A percentile compares a stretch with the other conserved stretches of the same genome.
Evolutionary conservation across 768 basidiomycete genomes (phyloP).

Genomic region (Lentinula boryana): DNA sequence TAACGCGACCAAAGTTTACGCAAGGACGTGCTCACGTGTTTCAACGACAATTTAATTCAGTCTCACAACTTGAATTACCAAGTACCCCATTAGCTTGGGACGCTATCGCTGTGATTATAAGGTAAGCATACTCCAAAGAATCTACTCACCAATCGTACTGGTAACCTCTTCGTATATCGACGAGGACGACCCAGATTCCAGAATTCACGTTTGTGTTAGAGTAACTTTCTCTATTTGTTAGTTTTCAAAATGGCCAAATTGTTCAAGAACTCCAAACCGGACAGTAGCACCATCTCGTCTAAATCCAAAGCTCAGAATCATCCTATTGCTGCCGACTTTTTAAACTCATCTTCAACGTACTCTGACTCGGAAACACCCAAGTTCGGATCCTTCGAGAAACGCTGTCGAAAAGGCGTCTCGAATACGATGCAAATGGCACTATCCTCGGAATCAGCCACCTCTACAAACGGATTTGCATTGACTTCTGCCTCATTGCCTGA

Average conservation of each 20-base stretch:
- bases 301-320: background rate
- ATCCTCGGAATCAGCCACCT: no score
- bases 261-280: background rate
- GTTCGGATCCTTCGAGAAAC: background rate
- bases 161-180: no score
- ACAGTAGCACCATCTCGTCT: background rate
- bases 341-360: background rate
- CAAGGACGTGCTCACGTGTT: background rate
- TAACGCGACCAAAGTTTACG: background rate
- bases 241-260: background rate
- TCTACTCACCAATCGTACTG: no score
- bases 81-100: no score
- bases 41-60: background rate
- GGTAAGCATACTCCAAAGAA: no score
- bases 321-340: no score
- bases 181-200: no score
- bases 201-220: no score
- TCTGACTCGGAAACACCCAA: background rate
- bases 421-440: conserved; percentile 1
- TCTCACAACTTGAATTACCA: no score
- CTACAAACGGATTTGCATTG: background rate
- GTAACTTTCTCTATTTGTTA: no score
- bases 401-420: background rate
- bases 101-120: no score
- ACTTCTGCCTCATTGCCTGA: background rate